phyloP scores from a whole-genome alignment of 2,329 filamentous ascomycete species.

The Davidsoniella eucalypti region DNA sequence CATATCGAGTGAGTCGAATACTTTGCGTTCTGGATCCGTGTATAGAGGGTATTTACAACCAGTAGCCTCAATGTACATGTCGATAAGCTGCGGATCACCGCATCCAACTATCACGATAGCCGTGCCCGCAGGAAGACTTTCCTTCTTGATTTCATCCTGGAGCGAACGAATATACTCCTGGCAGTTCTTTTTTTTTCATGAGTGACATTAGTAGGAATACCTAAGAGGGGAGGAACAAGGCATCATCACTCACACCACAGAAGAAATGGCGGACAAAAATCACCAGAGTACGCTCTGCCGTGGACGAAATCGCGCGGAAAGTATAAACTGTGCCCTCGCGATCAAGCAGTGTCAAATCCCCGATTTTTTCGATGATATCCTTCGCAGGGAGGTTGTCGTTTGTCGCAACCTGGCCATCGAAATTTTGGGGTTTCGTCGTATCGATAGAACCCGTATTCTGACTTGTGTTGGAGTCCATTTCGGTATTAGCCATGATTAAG shows the following conservation, averaged over 20 bases:
- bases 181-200: constrained; percentile 39
- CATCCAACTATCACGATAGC: constrained; percentile 57
- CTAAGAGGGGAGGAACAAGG: background rate
- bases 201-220: background rate
- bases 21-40: constrained; percentile 50
- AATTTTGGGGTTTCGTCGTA: constrained; percentile 30
- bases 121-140: constrained; percentile 36
- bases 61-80: constrained; percentile 46
- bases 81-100: constrained; percentile 50
- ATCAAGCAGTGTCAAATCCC: constrained; percentile 43
- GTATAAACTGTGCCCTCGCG: constrained; percentile 38
- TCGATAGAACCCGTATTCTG: constrained; percentile 18
- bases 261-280: constrained; percentile 70
- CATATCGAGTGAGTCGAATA: constrained; percentile 57
- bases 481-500: background rate
- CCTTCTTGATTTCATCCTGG: constrained; percentile 37
- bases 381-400: constrained; percentile 37
- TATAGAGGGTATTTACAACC: constrained; percentile 58
- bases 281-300: constrained; percentile 42
- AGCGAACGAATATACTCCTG: constrained; percentile 56
- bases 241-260: constrained; percentile 46
- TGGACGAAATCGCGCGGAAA: constrained; percentile 46
- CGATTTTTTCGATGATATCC: constrained; percentile 33
- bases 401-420: constrained; percentile 37
- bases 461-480: background rate